A percentile compares a stretch with the other conserved stretches of the same genome.
Conservation (phyloP, 331 rosid species). For the Quercus tomentella region DNA sequence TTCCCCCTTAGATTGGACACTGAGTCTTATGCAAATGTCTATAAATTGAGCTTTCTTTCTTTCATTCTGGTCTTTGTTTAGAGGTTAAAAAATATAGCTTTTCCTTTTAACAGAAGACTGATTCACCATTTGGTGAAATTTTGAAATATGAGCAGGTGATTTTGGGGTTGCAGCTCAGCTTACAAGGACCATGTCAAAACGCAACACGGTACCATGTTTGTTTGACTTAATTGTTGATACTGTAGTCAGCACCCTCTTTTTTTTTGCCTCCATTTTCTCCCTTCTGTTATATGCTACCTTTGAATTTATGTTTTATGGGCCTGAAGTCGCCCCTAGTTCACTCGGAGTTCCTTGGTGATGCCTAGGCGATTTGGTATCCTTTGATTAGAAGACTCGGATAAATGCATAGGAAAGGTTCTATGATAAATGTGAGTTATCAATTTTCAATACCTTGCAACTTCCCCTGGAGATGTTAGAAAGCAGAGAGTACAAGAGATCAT, state of each 20-base stretch:
- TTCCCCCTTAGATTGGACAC: background rate
- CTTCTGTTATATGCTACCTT: background rate
- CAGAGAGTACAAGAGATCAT: background rate
- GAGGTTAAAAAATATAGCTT: constrained; percentile 5
- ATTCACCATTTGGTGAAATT: constrained; percentile 11
- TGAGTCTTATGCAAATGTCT: background rate
- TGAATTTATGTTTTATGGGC: background rate
- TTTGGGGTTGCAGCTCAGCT: constrained; percentile 99
- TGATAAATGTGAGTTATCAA: background rate
- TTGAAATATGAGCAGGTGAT: constrained; percentile 68
- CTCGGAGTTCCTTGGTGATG: background rate
- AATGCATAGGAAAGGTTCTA: background rate
- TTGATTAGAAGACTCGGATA: background rate
- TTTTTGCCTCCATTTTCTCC: no score
- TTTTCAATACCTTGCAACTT: background rate
- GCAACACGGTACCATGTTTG: constrained; percentile 66
- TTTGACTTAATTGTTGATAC: background rate
- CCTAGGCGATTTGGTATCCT: background rate
- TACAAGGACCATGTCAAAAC: constrained; percentile 99
- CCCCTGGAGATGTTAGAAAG: background rate
- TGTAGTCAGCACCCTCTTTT: background rate
- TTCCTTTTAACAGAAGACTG: constrained; percentile 7
- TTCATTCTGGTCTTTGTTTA: constrained; percentile 11
- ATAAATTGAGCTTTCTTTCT: background rate
- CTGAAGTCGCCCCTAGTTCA: background rate